phyloP scores from a whole-genome alignment of 140 eudicot genomes.

The Senecio squalidus region DNA sequence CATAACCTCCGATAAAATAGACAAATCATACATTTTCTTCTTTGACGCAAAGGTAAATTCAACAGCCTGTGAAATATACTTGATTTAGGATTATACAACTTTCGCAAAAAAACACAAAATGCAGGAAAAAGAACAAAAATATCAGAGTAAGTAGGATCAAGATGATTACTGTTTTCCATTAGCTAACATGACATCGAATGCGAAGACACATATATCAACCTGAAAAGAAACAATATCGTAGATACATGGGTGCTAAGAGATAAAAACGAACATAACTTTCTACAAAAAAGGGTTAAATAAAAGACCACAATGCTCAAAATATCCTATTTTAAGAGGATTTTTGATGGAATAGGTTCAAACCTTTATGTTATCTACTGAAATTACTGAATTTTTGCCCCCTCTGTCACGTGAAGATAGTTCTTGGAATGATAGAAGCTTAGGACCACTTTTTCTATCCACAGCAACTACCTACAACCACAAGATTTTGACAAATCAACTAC shows the following conservation, averaged over 20 bases:
- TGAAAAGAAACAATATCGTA: constrained; percentile 35
- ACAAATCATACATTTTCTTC: constrained; percentile 62
- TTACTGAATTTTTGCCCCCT: constrained; percentile 72
- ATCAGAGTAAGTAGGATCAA: constrained; percentile 21
- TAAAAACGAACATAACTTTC: not conserved
- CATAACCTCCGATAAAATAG: constrained; percentile 2
- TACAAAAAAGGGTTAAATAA: not conserved
- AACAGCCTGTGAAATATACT: constrained; percentile 57
- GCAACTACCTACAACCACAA: constrained; percentile 80
- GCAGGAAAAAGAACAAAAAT: constrained; percentile 3
- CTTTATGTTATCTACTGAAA: constrained; percentile 75
- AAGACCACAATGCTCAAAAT: not conserved
- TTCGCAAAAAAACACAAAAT: not conserved
- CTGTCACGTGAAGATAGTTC: constrained; percentile 93
- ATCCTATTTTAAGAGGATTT: not conserved
- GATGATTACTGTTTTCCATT: constrained; percentile 85
- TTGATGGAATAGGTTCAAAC: constrained; percentile 22
- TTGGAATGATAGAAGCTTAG: constrained; percentile 88
- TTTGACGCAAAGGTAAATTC: constrained; percentile 65
- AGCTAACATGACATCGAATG: constrained; percentile 87
- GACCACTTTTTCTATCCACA: constrained; percentile 64
- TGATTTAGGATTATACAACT: not conserved
- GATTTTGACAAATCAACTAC: constrained; percentile 6
- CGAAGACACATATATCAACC: constrained; percentile 85
- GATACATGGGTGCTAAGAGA: constrained; percentile 1